Conservation (phyloP, 495 filamentous ascomycete species). For the Lasiosphaeriaceae sp. region DNA sequence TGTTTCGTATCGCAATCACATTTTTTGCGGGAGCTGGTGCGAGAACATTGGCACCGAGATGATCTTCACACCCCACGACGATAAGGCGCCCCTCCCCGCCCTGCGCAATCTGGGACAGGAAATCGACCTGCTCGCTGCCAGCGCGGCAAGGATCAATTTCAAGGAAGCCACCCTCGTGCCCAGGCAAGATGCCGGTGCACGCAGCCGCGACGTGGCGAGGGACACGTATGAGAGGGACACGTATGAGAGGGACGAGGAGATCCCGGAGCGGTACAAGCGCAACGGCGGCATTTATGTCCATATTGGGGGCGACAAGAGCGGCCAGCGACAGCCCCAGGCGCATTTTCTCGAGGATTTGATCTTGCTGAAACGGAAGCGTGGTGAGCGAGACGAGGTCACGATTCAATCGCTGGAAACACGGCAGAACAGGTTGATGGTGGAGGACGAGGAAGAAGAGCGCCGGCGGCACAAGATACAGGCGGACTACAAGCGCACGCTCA, state of each 20-base stretch:
- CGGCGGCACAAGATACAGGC: constrained; percentile 22
- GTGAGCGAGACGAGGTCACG: constrained; percentile 54
- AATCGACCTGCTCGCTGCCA: constrained; percentile 61
- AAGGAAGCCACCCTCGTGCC: constrained; percentile 22
- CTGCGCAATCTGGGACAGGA: constrained; percentile 42
- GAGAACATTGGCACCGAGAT: constrained; percentile 77
- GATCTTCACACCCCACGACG: constrained; percentile 56
- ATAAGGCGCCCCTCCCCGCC: constrained; percentile 32
- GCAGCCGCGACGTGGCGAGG: background rate
- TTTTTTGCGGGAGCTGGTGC: constrained; percentile 74
- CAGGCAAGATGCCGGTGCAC: too few relatives aligned
- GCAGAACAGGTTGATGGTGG: constrained; percentile 30
- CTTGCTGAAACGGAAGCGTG: constrained; percentile 47
- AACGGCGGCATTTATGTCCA: constrained; percentile 33
- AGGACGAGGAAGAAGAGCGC: constrained; percentile 29
- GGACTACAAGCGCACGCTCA: constrained; percentile 22
- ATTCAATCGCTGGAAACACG: constrained; percentile 37
- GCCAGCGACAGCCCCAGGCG: constrained; percentile 38
- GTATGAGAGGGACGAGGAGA: constrained; percentile 18
- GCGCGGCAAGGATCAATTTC: constrained; percentile 45
- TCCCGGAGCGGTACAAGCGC: constrained; percentile 27
- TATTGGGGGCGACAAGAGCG: constrained; percentile 30
- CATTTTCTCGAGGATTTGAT: constrained; percentile 45
- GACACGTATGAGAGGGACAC: constrained; percentile 2
- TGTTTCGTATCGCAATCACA: constrained; percentile 66